phyloP scores from a whole-genome alignment of 2,329 filamentous ascomycete genomes.

The Ceratocystis cacaofunesta region DNA sequence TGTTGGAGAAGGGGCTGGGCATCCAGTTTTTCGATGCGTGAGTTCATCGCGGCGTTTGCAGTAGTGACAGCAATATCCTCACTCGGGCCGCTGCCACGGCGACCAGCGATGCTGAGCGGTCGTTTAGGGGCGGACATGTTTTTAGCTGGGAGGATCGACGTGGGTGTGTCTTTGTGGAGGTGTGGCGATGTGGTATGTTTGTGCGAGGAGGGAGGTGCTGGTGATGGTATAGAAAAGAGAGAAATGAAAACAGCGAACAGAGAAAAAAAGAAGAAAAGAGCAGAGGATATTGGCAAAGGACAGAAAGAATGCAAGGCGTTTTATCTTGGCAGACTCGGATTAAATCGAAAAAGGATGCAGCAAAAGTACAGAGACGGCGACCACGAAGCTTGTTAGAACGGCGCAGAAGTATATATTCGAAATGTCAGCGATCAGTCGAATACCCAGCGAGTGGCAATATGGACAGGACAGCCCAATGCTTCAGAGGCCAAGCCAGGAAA shows the following conservation, averaged over 20 bases:
- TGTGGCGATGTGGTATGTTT: too few species aligned
- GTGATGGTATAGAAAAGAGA: not conserved
- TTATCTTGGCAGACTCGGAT: too few species aligned
- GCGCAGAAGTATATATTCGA: not conserved
- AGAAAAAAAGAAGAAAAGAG: not conserved
- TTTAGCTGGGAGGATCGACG: too few species aligned
- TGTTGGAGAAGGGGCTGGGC: constrained; percentile 28
- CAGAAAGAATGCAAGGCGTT: not conserved
- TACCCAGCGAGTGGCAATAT: not conserved
- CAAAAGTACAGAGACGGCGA: too few species aligned
- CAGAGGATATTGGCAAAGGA: not conserved
- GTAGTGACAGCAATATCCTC: constrained; percentile 44
- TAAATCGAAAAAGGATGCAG: too few species aligned
- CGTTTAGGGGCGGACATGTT: constrained; percentile 32
- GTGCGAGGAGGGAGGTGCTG: too few species aligned
- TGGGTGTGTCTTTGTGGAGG: too few species aligned
- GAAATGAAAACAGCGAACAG: not conserved
- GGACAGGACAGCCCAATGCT: not conserved
- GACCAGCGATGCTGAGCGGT: constrained; percentile 45
- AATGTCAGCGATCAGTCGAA: not conserved
- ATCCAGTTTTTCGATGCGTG: constrained; percentile 1
- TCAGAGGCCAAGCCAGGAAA: not conserved
- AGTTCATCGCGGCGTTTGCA: constrained; percentile 23
- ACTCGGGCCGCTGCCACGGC: constrained; percentile 42
- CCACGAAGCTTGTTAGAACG: too few species aligned